A percentile compares a stretch with the other conserved stretches of the same genome.
Evolutionary conservation across 2,329 filamentous ascomycete genomes (phyloP).

Genomic region (Monilinia fructicola): DNA sequence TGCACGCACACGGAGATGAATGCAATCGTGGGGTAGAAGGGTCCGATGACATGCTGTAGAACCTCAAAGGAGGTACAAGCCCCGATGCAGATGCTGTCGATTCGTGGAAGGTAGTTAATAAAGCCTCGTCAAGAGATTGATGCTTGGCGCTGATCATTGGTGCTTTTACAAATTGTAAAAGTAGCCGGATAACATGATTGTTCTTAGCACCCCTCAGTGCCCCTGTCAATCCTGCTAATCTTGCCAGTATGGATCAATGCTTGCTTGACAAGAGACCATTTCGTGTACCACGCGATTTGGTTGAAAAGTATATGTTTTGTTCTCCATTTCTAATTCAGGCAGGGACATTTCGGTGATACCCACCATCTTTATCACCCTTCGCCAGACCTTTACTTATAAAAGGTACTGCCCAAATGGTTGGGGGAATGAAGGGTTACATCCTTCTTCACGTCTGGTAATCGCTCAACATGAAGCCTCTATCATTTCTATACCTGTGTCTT

Average conservation of each 20-base stretch:
- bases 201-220: background rate
- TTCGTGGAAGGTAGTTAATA: slow-evolving; percentile 3
- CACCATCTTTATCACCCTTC: slow-evolving; percentile 6
- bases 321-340: background rate
- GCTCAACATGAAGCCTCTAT: slow-evolving; percentile 15
- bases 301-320: background rate
- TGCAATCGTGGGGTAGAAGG: slow-evolving; percentile 18
- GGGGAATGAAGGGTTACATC: background rate
- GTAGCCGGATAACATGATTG: background rate
- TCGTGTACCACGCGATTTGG: slow-evolving; percentile 14
- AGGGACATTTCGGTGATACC: slow-evolving; percentile 5
- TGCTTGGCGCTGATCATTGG: slow-evolving; percentile 2
- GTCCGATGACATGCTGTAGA: slow-evolving; percentile 15
- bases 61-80: slow-evolving; percentile 2
- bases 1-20: background rate
- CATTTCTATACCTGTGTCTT: slow-evolving; percentile 9
- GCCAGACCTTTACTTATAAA: slow-evolving; percentile 1
- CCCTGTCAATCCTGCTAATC: slow-evolving; percentile 10
- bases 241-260: slow-evolving; percentile 6
- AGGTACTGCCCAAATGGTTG: background rate
- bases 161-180: background rate
- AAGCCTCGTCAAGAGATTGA: background rate
- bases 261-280: background rate
- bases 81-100: background rate
- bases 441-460: background rate